phyloP scores from a whole-genome alignment of 495 filamentous ascomycete species.

The Apiosordaria backusii region DNA sequence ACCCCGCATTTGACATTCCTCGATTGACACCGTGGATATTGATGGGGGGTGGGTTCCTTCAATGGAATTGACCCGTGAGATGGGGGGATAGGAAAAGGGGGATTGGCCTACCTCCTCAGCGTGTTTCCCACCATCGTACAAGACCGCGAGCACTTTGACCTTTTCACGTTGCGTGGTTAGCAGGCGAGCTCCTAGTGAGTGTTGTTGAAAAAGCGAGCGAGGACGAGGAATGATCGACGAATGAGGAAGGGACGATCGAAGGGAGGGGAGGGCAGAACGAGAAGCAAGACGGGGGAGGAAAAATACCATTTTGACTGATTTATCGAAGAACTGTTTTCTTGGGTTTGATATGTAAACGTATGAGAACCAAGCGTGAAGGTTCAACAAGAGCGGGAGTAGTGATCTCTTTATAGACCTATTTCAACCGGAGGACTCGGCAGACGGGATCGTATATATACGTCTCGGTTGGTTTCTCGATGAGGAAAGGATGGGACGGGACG shows the following conservation, averaged over 20 bases:
- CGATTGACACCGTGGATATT: not conserved
- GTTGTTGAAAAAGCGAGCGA: slow-evolving; percentile 15
- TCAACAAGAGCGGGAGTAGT: not conserved
- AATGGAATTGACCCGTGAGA: not conserved
- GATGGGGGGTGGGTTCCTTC: not conserved
- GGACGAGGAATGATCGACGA: slow-evolving; percentile 10
- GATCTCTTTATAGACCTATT: not conserved
- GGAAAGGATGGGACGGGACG: not conserved
- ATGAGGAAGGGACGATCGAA: slow-evolving; percentile 16
- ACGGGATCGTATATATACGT: not conserved
- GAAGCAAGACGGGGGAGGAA: slow-evolving; percentile 27
- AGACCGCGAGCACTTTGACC: slow-evolving; percentile 55
- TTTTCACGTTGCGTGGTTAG: slow-evolving; percentile 50
- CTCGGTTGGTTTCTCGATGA: too few species aligned
- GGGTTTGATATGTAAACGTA: not conserved
- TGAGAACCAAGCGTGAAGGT: not conserved
- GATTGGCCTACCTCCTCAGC: slow-evolving; percentile 43
- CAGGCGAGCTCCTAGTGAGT: slow-evolving; percentile 28
- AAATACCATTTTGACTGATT: slow-evolving; percentile 52
- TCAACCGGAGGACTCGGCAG: not conserved
- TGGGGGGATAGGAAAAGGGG: not conserved
- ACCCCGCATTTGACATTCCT: slow-evolving; percentile 15
- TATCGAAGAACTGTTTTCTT: slow-evolving; percentile 7
- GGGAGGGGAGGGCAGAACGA: slow-evolving; percentile 17
- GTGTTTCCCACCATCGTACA: slow-evolving; percentile 55